Base-by-base conservation (phyloP, 108 stramenopile genomes). In the Nitzschia palea region DNA sequence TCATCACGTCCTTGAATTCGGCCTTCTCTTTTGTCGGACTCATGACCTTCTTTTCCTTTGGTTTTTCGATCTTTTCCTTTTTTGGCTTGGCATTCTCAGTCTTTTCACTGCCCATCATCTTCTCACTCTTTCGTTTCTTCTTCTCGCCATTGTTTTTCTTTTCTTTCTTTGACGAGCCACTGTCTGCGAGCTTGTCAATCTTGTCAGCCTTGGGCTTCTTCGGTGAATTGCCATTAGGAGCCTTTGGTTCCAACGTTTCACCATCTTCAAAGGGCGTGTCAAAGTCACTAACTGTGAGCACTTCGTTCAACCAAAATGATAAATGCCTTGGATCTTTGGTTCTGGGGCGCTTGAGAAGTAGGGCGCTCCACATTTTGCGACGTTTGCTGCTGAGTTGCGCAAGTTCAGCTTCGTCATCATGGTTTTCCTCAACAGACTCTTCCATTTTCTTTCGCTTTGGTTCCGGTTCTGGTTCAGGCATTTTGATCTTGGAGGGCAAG, bases 271-370 rank as follows among this genome's bases (percentile, higher is more conserved):
- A 56, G 43, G 77, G 71, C 4, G 53, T 74, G 2, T 81, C 74
- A 4, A 85, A 52, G 54, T 80, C 79, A 40, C 80, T 80, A 18
- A 80, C 76, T n/a, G 77, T 68, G 9, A 85, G 59, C 0, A 85
- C 78, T 20, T 79, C 74, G 47, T 74, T 81, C 18, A 84, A 57
- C 83, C 83, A 84, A 1, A 65, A 60, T 5, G 83, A 80, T 55
- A 84, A 67, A 27, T 59, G 44, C 28, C 37, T 40, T 15, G 74
- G 78, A 64, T 84, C 83, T 40, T 84, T 84, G 6, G 79, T 74
- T 26, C 69, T 55, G 0, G 83, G 83, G 31, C 83, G 78, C 53
- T 70, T 76, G 32, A 52, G 52, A 28, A 84, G 55, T 29, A 84
- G 62, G 6, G 55, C 36, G 28, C 40, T 57, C 83, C 83, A 84